A percentile compares a stretch with the other conserved stretches of the same genome.
phyloP scores from a whole-genome alignment of 345 rosid genomes.

The Lepidium sativum region DNA sequence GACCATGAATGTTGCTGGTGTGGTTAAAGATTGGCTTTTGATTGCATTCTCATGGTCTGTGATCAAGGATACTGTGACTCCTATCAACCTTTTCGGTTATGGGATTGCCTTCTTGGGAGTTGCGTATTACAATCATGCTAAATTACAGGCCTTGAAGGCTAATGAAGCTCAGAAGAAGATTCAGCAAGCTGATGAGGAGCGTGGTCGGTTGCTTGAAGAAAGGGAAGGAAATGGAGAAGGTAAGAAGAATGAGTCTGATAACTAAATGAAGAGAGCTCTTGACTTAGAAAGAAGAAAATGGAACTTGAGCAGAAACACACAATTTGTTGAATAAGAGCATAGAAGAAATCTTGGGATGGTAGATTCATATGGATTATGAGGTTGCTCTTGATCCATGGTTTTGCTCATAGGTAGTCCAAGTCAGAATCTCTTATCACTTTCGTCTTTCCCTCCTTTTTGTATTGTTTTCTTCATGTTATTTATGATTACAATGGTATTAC shows the following conservation, averaged over 20 bases:
- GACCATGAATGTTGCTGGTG: conserved; percentile 99
- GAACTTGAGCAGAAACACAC: background rate
- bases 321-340: conserved; percentile 5
- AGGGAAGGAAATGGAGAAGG: conserved; percentile 56
- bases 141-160: conserved; percentile 81
- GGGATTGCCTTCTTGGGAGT: conserved; percentile 89
- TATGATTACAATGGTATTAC: conserved; percentile 16
- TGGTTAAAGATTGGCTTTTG: conserved; percentile 93
- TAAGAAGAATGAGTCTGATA: conserved; percentile 62
- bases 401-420: conserved; percentile 11
- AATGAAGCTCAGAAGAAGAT: conserved; percentile 84
- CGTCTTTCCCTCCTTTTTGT: background rate
- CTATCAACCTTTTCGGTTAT: conserved; percentile 71
- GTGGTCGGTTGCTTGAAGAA: conserved; percentile 62
- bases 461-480: conserved; percentile 4
- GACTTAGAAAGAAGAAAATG: background rate
- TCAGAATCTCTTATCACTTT: conserved; percentile 13
- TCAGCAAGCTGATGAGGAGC: conserved; percentile 65
- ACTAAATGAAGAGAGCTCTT: background rate
- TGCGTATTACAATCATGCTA: conserved; percentile 79
- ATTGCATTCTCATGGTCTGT: conserved; percentile 97
- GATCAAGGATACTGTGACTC: conserved; percentile 93
- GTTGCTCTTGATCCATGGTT: conserved; percentile 7
- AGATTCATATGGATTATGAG: conserved; percentile 4
- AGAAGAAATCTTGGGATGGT: background rate